A percentile compares a stretch with the other conserved stretches of the same genome.
Evolutionary conservation across 192 early-diverging fungal species (phyloP).

Genomic region (Funneliformis geosporum): DNA sequence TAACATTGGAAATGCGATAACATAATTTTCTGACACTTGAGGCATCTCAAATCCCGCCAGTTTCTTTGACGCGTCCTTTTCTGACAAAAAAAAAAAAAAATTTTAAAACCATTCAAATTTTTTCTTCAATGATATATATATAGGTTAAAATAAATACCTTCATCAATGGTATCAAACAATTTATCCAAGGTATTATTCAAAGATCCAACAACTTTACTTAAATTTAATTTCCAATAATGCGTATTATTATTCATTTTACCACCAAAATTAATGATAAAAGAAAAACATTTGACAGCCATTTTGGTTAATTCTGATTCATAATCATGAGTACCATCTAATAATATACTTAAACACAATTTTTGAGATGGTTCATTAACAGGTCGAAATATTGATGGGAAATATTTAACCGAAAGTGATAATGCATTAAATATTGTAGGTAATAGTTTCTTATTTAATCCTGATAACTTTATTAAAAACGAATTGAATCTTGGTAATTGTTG

Average conservation of each 20-base stretch:
- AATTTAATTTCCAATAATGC: slow-evolving; percentile 48
- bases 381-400: slow-evolving; percentile 54
- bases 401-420: slow-evolving; percentile 43
- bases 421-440: slow-evolving; percentile 49
- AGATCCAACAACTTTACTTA: slow-evolving; percentile 49
- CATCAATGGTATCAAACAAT: slow-evolving; percentile 54
- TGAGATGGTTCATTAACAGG: slow-evolving; percentile 45
- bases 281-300: slow-evolving; percentile 45
- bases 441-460: slow-evolving; percentile 43
- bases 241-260: slow-evolving; percentile 38
- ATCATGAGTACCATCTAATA: slow-evolving; percentile 49
- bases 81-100: slow-evolving; percentile 12
- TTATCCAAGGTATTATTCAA: slow-evolving; percentile 48
- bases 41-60: slow-evolving; percentile 39
- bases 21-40: slow-evolving; percentile 44
- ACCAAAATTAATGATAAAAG: slow-evolving; percentile 42
- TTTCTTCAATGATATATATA: neutral
- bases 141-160: slow-evolving; percentile 41
- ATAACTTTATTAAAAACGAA: slow-evolving; percentile 44
- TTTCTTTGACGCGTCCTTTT: slow-evolving; percentile 31
- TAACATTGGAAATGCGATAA: slow-evolving; percentile 43
- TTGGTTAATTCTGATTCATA: slow-evolving; percentile 37
- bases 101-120: neutral
- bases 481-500: slow-evolving; percentile 56
- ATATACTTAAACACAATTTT: slow-evolving; percentile 48